Conservation (phyloP, 768 basidiomycete species). For the Strobilomyces confusus region DNA sequence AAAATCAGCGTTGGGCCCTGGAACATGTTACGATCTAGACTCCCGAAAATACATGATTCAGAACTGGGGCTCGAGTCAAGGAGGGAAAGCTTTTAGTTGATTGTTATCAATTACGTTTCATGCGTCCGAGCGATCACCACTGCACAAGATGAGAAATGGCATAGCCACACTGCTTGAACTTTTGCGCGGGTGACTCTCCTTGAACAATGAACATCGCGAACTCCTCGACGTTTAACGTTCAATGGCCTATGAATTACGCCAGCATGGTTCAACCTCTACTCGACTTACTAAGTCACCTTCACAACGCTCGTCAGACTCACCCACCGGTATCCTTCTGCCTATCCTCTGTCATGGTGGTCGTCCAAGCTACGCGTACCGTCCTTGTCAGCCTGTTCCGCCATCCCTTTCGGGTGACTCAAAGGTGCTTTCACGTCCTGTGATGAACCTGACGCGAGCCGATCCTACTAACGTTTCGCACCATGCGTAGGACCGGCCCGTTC, state of each 20-base stretch:
- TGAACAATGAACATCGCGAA: no score
- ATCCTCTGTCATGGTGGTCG: slow-evolving; percentile 22
- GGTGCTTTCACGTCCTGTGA: slow-evolving; percentile 9
- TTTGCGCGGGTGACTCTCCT: background rate
- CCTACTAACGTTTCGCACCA: background rate
- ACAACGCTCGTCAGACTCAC: slow-evolving; percentile 22
- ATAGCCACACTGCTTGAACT: background rate
- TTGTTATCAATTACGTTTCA: no score
- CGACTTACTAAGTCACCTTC: slow-evolving; percentile 19
- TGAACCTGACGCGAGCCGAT: background rate
- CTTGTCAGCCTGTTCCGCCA: slow-evolving; percentile 19
- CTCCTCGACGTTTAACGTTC: no score
- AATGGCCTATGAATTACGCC: slow-evolving; percentile 5
- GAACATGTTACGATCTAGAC: background rate
- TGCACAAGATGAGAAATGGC: no score
- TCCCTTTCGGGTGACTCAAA: slow-evolving; percentile 16
- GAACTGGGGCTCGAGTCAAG: background rate
- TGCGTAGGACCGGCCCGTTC: slow-evolving; percentile 17
- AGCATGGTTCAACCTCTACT: slow-evolving; percentile 16
- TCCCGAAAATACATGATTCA: background rate
- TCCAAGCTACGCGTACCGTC: slow-evolving; percentile 17
- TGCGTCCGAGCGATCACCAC: no score
- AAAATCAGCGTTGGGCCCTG: background rate
- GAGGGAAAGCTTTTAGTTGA: background rate
- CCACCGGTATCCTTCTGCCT: slow-evolving; percentile 22